phyloP scores from a whole-genome alignment of 1,284 basidiomycete genomes.

The Marasmius tenuissimus region DNA sequence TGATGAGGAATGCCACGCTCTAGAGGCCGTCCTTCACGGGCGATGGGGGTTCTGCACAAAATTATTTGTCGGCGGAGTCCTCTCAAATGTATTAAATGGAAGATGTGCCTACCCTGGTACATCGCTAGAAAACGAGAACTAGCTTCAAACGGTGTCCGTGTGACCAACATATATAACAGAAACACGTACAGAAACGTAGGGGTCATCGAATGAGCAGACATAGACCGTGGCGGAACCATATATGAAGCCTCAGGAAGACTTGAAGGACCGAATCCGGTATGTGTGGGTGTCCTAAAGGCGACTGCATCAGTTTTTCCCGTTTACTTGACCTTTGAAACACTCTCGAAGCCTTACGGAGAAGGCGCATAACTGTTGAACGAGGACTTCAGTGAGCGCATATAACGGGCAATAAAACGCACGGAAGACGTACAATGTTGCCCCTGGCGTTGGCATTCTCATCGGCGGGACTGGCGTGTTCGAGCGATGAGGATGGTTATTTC shows the following conservation, averaged over 20 bases:
- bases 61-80: too few relatives aligned
- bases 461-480: neutral
- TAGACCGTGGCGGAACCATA: neutral
- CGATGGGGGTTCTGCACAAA: neutral
- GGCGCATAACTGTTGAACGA: neutral
- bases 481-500: neutral
- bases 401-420: too few relatives aligned
- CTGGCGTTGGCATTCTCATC: neutral
- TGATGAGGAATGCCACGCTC: neutral
- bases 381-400: neutral
- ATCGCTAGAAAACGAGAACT: neutral
- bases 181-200: neutral
- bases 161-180: neutral
- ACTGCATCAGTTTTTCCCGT: neutral
- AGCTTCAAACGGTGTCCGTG: neutral
- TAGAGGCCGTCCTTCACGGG: conserved; percentile 1
- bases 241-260: neutral
- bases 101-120: neutral
- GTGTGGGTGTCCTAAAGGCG: neutral
- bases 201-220: neutral
- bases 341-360: neutral
- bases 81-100: neutral
- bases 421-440: neutral
- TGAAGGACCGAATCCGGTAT: neutral
- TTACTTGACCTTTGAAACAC: neutral